Evolutionary conservation across 2,329 filamentous ascomycete species (phyloP).

Genomic region (Cadophora gregata): DNA sequence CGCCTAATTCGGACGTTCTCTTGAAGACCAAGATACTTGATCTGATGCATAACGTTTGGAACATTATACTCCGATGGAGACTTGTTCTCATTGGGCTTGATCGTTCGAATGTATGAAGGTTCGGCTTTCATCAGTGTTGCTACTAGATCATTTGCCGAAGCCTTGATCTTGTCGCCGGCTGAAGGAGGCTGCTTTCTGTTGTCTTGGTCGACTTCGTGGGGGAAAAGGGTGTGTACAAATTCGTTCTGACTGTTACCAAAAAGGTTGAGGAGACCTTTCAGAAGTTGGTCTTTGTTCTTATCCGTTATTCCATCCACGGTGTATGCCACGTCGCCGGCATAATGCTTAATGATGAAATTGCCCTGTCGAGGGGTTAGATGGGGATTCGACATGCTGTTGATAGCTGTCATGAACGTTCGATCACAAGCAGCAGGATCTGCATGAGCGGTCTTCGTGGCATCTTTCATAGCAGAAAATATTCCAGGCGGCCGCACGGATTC

Average conservation of each 20-base stretch:
- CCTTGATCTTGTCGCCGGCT: constrained; percentile 93
- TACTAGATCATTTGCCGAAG: constrained; percentile 92
- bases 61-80: constrained; percentile 91
- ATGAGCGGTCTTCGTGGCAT: constrained; percentile 97
- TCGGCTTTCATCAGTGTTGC: constrained; percentile 96
- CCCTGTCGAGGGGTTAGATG: constrained; percentile 93
- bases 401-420: constrained; percentile 90
- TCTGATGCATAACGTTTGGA: constrained; percentile 93
- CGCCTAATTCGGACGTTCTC: constrained; percentile 98
- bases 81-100: constrained; percentile 99
- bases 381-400: constrained; percentile 89
- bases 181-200: constrained; percentile 94
- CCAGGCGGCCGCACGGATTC: constrained; percentile 90
- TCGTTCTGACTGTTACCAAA: constrained; percentile 82
- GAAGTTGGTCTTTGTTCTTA: constrained; percentile 97
- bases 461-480: constrained; percentile 94
- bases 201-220: constrained; percentile 91
- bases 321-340: constrained; percentile 95
- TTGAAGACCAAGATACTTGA: constrained; percentile 98
- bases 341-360: constrained; percentile 98
- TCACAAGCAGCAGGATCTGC: constrained; percentile 94
- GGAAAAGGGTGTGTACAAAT: constrained; percentile 90
- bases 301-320: constrained; percentile 96
- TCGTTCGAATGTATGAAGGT: constrained; percentile 97
- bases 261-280: constrained; percentile 91